Conservation (phyloP, 208 protist species). For the Sergeia podlipaevii region DNA sequence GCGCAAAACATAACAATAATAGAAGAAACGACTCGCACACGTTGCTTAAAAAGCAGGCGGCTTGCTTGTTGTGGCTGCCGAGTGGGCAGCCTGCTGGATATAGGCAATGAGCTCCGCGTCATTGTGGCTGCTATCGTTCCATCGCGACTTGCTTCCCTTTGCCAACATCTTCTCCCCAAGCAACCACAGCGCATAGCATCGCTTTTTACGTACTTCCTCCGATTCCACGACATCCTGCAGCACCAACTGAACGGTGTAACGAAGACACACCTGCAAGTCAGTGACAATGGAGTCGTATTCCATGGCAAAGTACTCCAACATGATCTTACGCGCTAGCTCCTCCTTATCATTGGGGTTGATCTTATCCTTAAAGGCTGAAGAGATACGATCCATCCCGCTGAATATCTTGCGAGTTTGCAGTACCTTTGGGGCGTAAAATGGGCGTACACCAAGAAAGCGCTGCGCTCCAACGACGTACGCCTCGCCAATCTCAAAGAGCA, state of each 20-base stretch:
- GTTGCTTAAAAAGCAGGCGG: slow-evolving; percentile 44
- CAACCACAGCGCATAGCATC: slow-evolving; percentile 84
- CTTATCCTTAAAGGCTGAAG: slow-evolving; percentile 38
- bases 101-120: slow-evolving; percentile 75
- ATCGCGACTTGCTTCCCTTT: slow-evolving; percentile 44
- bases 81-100: slow-evolving; percentile 78
- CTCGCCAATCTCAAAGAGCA: slow-evolving; percentile 74
- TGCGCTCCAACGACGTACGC: slow-evolving; percentile 72
- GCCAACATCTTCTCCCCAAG: slow-evolving; percentile 73
- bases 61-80: slow-evolving; percentile 48
- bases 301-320: slow-evolving; percentile 82
- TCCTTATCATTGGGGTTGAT: slow-evolving; percentile 27
- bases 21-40: not conserved
- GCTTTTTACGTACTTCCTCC: slow-evolving; percentile 47
- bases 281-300: slow-evolving; percentile 81
- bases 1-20: not conserved
- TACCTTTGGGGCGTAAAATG: slow-evolving; percentile 80
- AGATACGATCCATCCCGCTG: slow-evolving; percentile 58
- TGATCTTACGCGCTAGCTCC: slow-evolving; percentile 42
- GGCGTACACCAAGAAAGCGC: slow-evolving; percentile 71
- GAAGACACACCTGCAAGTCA: slow-evolving; percentile 53
- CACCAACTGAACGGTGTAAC: slow-evolving; percentile 70
- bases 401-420: slow-evolving; percentile 63
- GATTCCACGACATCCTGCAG: slow-evolving; percentile 53
- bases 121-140: slow-evolving; percentile 15